A percentile compares a stretch with the other conserved stretches of the same genome.
These are phyloP conservation scores for Globisporangium nodosum DNA, from an alignment of 352 stramenopile species.

Conservation along the genomic window DNA sequence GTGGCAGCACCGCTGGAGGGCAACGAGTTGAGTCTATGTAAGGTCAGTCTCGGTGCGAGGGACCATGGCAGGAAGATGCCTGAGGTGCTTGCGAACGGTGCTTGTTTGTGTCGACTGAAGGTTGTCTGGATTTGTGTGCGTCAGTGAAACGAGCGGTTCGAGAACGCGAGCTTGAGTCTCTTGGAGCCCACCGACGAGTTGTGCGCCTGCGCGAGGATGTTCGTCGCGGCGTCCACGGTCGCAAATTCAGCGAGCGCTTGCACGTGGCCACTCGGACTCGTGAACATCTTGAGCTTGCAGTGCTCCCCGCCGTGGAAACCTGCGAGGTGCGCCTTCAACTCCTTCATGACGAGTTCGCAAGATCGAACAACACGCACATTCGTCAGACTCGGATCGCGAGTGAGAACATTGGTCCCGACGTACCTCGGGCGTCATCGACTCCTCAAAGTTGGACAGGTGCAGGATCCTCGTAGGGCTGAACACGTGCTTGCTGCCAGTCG, in stretches of 20 bases:
- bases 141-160: constrained; percentile 36
- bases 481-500: constrained; percentile 51
- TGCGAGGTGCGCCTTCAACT: constrained; percentile 28
- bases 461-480: constrained; percentile 65
- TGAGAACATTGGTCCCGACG: neutral
- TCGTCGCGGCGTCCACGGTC: constrained; percentile 42
- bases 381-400: too few relatives aligned
- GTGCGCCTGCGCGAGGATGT: constrained; percentile 44
- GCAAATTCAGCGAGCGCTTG: constrained; percentile 52
- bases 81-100: too few relatives aligned
- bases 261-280: constrained; percentile 35
- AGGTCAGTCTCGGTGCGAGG: too few relatives aligned
- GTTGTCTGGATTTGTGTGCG: too few relatives aligned
- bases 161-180: constrained; percentile 58
- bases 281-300: constrained; percentile 42
- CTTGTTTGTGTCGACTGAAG: too few relatives aligned
- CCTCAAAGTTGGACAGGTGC: constrained; percentile 58
- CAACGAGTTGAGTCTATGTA: too few relatives aligned
- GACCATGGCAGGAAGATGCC: too few relatives aligned
- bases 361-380: too few relatives aligned
- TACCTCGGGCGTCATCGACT: constrained; percentile 25
- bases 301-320: constrained; percentile 34
- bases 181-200: constrained; percentile 30
- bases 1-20: too few relatives aligned
- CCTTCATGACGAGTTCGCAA: constrained; percentile 11